A percentile compares a stretch with the other conserved stretches of the same genome.
Conservation (phyloP, 257 asterid genomes). For the Gardenia jasminoides region DNA sequence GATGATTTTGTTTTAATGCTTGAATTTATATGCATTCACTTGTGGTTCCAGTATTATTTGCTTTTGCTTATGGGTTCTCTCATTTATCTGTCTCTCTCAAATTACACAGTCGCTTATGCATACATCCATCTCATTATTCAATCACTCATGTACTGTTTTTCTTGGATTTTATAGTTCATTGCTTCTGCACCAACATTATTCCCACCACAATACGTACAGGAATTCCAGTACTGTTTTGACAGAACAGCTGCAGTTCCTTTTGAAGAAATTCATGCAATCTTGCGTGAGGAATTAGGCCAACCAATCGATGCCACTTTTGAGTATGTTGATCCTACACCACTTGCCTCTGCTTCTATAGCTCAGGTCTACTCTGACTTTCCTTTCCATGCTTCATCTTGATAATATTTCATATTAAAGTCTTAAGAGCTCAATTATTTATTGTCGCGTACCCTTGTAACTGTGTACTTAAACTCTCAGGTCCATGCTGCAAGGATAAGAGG, state of each 20-base stretch:
- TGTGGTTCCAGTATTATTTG: neutral
- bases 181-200: conserved; percentile 96
- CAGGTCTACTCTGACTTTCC: conserved; percentile 51
- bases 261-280: conserved; percentile 68
- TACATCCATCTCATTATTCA: neutral
- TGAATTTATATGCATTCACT: neutral
- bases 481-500: conserved; percentile 90
- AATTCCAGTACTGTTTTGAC: conserved; percentile 94
- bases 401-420: conserved; percentile 11
- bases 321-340: conserved; percentile 84
- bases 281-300: conserved; percentile 75
- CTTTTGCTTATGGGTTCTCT: neutral
- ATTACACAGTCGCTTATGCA: neutral
- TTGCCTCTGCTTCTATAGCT: conserved; percentile 99
- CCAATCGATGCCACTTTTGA: conserved; percentile 80
- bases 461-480: conserved; percentile 55
- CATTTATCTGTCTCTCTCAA: neutral
- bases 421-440: neutral
- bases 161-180: conserved; percentile 58
- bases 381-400: neutral
- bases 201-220: conserved; percentile 93
- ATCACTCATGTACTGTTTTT: neutral
- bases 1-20: neutral
- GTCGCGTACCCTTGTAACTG: conserved; percentile 18
- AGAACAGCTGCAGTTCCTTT: conserved; percentile 85